Conservation (phyloP, 2,329 filamentous ascomycete genomes). For the Colletotrichum somersetense region DNA sequence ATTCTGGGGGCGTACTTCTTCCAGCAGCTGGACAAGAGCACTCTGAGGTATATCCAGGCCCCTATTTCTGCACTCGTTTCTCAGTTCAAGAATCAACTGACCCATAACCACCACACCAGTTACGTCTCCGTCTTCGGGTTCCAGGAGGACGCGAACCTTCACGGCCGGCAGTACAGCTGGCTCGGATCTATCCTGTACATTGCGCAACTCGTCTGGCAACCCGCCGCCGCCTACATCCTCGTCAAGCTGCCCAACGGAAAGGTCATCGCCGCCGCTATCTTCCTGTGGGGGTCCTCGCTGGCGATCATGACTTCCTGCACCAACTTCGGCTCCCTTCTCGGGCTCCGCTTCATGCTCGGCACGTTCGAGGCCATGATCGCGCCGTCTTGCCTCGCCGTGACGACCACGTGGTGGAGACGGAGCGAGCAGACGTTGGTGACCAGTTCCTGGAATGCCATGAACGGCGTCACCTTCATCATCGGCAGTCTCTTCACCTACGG, state of each 20-base stretch:
- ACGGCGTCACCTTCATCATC: slow-evolving; percentile 65
- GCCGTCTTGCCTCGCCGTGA: slow-evolving; percentile 65
- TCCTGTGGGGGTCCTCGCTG: slow-evolving; percentile 46
- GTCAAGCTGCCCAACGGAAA: slow-evolving; percentile 47
- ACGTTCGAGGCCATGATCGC: slow-evolving; percentile 63
- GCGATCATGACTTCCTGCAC: slow-evolving; percentile 63
- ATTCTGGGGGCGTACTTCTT: slow-evolving; percentile 69
- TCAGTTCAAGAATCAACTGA: not conserved
- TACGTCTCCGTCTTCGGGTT: slow-evolving; percentile 76
- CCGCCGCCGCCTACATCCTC: slow-evolving; percentile 44
- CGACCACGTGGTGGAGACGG: slow-evolving; percentile 67
- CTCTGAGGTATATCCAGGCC: slow-evolving; percentile 50
- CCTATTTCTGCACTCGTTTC: not conserved
- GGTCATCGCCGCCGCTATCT: slow-evolving; percentile 44
- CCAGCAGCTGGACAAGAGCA: slow-evolving; percentile 67
- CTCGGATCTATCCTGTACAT: slow-evolving; percentile 60
- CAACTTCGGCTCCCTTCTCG: slow-evolving; percentile 60
- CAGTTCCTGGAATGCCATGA: slow-evolving; percentile 65
- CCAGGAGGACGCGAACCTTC: slow-evolving; percentile 62
- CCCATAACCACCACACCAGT: not conserved
- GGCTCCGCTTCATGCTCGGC: slow-evolving; percentile 59
- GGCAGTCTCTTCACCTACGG: slow-evolving; percentile 50
- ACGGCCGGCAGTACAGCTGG: slow-evolving; percentile 72
- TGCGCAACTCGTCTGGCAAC: slow-evolving; percentile 48
- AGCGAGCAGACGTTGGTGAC: slow-evolving; percentile 64